These are phyloP conservation scores for Chionographis japonica DNA, from an alignment of 106 monocot genomes.

Conservation along the genomic window DNA sequence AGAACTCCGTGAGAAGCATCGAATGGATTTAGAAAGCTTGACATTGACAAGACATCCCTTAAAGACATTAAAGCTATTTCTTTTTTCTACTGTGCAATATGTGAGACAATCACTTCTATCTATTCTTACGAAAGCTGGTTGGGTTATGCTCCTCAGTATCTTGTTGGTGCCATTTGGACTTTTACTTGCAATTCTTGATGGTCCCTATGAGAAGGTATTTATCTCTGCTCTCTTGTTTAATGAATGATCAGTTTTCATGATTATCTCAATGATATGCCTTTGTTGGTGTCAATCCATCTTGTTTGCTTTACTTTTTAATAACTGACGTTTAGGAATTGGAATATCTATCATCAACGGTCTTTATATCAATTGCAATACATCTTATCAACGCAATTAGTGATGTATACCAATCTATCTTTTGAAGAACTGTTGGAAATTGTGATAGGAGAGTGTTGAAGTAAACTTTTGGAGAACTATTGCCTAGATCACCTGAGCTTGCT, in stretches of 20 bases:
- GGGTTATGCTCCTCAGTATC: slow-evolving; percentile 31
- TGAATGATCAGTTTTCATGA: not conserved
- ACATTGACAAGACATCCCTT: slow-evolving; percentile 67
- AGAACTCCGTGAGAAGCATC: slow-evolving; percentile 62
- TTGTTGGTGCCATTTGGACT: slow-evolving; percentile 23
- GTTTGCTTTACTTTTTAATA: no score
- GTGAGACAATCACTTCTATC: slow-evolving; percentile 42
- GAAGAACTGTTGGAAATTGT: no score
- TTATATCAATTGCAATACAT: no score
- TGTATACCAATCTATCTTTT: no score
- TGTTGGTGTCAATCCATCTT: no score
- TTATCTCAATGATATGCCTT: not conserved
- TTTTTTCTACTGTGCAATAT: slow-evolving; percentile 38
- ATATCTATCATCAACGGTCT: no score
- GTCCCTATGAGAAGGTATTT: slow-evolving; percentile 67
- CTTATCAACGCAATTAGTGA: no score
- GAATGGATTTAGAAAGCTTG: slow-evolving; percentile 54
- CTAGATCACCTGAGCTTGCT: no score
- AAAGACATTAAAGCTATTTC: slow-evolving; percentile 55
- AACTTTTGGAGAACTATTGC: no score
- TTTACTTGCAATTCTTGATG: slow-evolving; percentile 44
- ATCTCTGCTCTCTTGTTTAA: not conserved
- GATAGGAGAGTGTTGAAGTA: no score
- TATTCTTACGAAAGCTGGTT: slow-evolving; percentile 35
- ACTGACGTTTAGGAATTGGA: no score